phyloP scores from a whole-genome alignment of 2,329 filamentous ascomycete genomes.

The Xylariaceae sp. region DNA sequence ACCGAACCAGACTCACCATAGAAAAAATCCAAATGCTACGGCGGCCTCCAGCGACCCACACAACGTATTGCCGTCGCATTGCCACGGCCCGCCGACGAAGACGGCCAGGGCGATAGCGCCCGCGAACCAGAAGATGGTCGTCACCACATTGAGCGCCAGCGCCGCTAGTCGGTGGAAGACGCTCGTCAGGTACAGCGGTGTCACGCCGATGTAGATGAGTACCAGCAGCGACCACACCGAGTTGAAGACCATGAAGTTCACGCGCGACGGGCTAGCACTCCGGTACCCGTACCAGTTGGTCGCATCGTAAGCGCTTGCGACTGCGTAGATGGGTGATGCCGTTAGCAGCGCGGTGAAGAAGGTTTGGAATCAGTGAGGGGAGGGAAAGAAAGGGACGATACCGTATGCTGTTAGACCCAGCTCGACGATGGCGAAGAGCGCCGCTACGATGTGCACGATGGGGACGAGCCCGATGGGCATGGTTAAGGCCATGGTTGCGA shows the following conservation, averaged over 20 bases:
- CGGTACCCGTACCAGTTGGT: conserved; percentile 34
- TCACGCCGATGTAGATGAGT: conserved; percentile 69
- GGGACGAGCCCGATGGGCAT: conserved; percentile 59
- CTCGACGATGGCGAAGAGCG: conserved; percentile 71
- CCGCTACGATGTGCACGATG: conserved; percentile 68
- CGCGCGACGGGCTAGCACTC: conserved; percentile 51
- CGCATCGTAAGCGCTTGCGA: conserved; percentile 51
- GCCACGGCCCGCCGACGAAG: conserved; percentile 56
- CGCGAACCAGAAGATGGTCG: conserved; percentile 87
- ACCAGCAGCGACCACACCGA: conserved; percentile 75
- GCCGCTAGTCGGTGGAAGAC: conserved; percentile 67
- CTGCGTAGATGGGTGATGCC: conserved; percentile 41
- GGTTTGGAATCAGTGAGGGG: background rate
- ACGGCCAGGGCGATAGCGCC: conserved; percentile 79
- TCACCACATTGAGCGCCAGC: conserved; percentile 69
- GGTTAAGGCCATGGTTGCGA: conserved; percentile 50
- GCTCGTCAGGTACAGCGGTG: conserved; percentile 63
- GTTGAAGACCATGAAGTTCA: conserved; percentile 81
- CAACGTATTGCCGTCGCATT: conserved; percentile 54
- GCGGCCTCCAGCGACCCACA: conserved; percentile 67
- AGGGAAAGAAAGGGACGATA: conserved; percentile 43
- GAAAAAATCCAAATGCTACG: conserved; percentile 67
- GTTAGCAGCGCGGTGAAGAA: too few species aligned
- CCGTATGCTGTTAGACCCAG: conserved; percentile 76
- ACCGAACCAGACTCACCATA: conserved; percentile 48